phyloP scores from a whole-genome alignment of 805 yeast species.

The Spathaspora gorwiae region DNA sequence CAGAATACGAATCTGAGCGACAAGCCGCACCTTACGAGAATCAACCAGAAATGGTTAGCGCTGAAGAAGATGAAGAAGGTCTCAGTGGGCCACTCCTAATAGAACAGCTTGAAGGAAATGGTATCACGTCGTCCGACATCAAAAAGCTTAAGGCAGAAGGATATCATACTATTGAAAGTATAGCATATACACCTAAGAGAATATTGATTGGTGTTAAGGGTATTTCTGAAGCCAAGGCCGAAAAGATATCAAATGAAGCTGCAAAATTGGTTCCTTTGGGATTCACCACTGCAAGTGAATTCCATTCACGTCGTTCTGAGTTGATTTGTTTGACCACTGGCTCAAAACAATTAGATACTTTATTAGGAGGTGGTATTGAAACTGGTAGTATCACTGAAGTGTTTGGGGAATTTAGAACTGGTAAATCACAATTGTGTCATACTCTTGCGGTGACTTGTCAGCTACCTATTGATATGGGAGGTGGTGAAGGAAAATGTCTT shows the following conservation, averaged over 20 bases:
- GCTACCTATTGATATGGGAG: constrained; percentile 93
- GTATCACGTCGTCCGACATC: constrained; percentile 75
- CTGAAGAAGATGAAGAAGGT: constrained; percentile 28
- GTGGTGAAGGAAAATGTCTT: constrained; percentile 96
- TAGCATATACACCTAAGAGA: constrained; percentile 90
- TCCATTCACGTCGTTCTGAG: constrained; percentile 84
- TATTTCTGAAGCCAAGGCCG: constrained; percentile 93
- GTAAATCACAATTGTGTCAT: constrained; percentile 95
- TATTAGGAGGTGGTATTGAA: constrained; percentile 94
- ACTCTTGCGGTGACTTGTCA: constrained; percentile 96
- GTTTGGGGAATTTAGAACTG: constrained; percentile 96
- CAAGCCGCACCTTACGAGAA: neutral
- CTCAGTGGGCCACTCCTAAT: constrained; percentile 38
- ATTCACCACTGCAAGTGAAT: constrained; percentile 94
- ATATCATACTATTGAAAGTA: constrained; percentile 82
- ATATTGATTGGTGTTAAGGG: constrained; percentile 77
- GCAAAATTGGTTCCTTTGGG: constrained; percentile 90
- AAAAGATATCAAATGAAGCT: constrained; percentile 75
- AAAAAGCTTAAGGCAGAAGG: constrained; percentile 80
- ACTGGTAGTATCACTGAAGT: constrained; percentile 96
- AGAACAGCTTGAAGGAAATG: constrained; percentile 66
- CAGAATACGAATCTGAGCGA: neutral
- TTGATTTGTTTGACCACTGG: constrained; percentile 94
- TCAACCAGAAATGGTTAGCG: neutral
- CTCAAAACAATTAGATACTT: constrained; percentile 85